Evolutionary conservation across 2,329 filamentous ascomycete genomes (phyloP), one percentile per base, ranked within the genome.

Genomic region (Xylariomycetidae sp.): DNA sequence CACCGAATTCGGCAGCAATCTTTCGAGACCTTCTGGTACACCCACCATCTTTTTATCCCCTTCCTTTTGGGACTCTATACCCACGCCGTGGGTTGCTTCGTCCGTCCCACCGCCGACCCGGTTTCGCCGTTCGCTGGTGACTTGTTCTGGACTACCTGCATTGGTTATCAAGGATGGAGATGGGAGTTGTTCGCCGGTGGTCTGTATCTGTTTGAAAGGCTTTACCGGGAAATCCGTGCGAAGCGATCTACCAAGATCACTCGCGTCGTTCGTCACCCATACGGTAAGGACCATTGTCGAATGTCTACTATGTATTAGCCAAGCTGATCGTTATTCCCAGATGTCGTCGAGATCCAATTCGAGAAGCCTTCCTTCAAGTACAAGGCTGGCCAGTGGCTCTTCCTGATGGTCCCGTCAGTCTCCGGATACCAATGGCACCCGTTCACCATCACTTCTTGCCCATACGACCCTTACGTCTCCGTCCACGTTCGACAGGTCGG

Each of bases 11-110:
- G 92, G 34, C 90, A 97, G 58, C 92, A 98, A 58, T 94, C 88
- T 0, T 98, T 89, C 56, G 92, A 98, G 66, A 94, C 90, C 0
- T 98, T 98, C 60, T 98, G 92, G 92, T 98, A 98, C 64, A 95
- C 88, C 1, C 92, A 98, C 63, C 92, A 98, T 54, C 76, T 98
- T n/a, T 97, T 97, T 54, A 85, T 98, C 40, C 90, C 92, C 2
- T 98, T 98, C 62, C 66, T 97, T 54, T 72, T 98, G 27, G 90
- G 78, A 28, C 80, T 98, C 48, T 98, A 97, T 63, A 97, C 90
- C 10, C 92, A 98, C 61, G 90, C 92, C 2, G 87, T 86, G 6
- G 89, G 88, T 39, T 98, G 92, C 64, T 98, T 98, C 66, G 92
- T 98, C 25, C 85, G 92, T 47, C 89, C 96, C 56, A 83, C 80